Evolutionary conservation across 768 basidiomycete genomes (phyloP).

Genomic region (Auricularia sp.): DNA sequence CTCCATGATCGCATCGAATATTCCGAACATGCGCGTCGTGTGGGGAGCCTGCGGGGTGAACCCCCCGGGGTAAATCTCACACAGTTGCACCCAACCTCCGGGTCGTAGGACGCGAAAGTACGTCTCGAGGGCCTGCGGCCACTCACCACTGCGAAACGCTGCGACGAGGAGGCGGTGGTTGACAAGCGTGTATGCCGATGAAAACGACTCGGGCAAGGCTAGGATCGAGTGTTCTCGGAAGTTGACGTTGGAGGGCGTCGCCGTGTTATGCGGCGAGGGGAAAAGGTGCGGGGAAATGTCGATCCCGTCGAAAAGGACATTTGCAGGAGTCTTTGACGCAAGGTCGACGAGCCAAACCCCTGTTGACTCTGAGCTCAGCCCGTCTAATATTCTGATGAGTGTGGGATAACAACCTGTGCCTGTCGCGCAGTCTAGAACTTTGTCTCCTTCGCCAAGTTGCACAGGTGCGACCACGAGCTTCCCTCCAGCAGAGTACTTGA

Average conservation of each 20-base stretch:
- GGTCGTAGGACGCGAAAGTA: conserved; percentile 6
- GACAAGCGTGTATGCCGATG: conserved; percentile 4
- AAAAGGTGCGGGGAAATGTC: neutral
- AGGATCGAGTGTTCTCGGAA: neutral
- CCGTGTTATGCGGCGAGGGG: neutral
- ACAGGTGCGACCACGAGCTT: no score
- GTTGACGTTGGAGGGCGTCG: neutral
- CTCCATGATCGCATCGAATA: no score
- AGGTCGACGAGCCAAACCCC: neutral
- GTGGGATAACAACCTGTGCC: neutral
- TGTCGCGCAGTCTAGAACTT: neutral
- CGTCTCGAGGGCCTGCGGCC: conserved; percentile 2
- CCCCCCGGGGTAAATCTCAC: neutral
- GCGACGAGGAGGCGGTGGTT: conserved; percentile 9
- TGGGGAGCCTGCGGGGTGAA: no score
- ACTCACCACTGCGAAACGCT: conserved; percentile 1
- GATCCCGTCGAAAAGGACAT: neutral
- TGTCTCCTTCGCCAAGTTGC: no score
- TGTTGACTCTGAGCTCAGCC: neutral
- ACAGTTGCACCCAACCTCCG: conserved; percentile 7
- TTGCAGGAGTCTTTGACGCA: neutral
- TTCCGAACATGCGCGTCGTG: no score
- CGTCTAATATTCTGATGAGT: no score
- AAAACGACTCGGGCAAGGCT: conserved; percentile 3
- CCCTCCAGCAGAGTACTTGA: no score